Conservation (phyloP, 192 early-diverging fungal species). For the Linderina pennispora region DNA sequence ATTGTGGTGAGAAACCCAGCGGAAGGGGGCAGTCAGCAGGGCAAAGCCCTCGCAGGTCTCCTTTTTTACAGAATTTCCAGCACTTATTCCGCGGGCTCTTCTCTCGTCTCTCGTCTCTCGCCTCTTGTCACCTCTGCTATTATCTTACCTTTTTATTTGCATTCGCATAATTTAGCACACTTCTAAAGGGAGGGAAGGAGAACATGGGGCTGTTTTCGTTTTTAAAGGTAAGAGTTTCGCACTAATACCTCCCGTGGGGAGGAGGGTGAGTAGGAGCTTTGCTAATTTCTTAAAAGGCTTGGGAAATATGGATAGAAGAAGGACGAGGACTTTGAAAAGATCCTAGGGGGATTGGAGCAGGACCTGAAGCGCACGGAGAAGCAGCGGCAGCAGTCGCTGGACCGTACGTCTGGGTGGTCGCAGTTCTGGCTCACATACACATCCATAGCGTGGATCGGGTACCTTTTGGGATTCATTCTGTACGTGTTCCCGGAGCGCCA, state of each 20-base stretch:
- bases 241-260: too few species aligned
- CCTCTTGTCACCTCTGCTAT: neutral
- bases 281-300: too few species aligned
- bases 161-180: too few species aligned
- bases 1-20: too few species aligned
- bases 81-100: too few species aligned
- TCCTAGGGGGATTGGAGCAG: slow-evolving; percentile 53
- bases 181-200: too few species aligned
- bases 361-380: slow-evolving; percentile 49
- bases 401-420: slow-evolving; percentile 27
- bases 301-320: too few species aligned
- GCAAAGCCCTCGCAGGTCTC: too few species aligned
- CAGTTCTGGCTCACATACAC: slow-evolving; percentile 38
- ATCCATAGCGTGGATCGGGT: slow-evolving; percentile 27
- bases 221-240: slow-evolving; percentile 30
- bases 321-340: slow-evolving; percentile 55
- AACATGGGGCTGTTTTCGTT: slow-evolving; percentile 34
- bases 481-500: slow-evolving; percentile 41
- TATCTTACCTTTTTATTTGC: neutral
- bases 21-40: too few species aligned
- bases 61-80: too few species aligned
- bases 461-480: slow-evolving; percentile 23
- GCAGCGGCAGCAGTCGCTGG: slow-evolving; percentile 9
- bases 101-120: too few species aligned
- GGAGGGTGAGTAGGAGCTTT: too few species aligned